Percentiles rank a stretch among this genome's conserved stretches.
Conservation (phyloP, 495 filamentous ascomycete genomes). For the Neurospora sp. region DNA sequence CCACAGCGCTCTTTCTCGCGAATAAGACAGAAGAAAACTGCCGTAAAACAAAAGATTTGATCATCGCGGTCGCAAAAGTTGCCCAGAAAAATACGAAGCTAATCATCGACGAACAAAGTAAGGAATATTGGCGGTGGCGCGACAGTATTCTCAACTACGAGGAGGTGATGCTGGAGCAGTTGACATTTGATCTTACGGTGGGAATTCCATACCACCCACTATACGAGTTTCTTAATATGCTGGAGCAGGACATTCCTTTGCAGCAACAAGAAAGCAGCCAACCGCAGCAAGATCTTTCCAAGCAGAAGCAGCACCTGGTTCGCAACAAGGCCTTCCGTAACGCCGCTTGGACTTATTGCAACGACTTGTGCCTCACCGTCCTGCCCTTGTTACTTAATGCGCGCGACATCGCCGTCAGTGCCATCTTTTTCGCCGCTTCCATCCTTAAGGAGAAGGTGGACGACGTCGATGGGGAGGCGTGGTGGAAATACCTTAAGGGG, state of each 20-base stretch:
- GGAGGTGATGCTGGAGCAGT: slow-evolving; percentile 77
- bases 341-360: slow-evolving; percentile 83
- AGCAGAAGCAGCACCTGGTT: slow-evolving; percentile 29
- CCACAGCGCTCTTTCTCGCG: slow-evolving; percentile 82
- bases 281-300: not conserved
- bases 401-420: slow-evolving; percentile 70
- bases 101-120: slow-evolving; percentile 84
- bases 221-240: slow-evolving; percentile 61
- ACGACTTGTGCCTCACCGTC: slow-evolving; percentile 74
- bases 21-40: slow-evolving; percentile 96
- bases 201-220: slow-evolving; percentile 76
- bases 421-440: slow-evolving; percentile 74
- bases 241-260: slow-evolving; percentile 27
- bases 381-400: slow-evolving; percentile 74
- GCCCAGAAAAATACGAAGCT: slow-evolving; percentile 87
- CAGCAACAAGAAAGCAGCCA: not conserved
- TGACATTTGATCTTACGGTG: slow-evolving; percentile 90
- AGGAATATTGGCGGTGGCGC: slow-evolving; percentile 94
- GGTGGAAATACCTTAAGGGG: slow-evolving; percentile 71
- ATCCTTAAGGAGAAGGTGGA: slow-evolving; percentile 60
- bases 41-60: slow-evolving; percentile 84
- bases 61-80: slow-evolving; percentile 84
- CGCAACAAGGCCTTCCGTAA: slow-evolving; percentile 70
- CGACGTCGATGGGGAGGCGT: slow-evolving; percentile 68
- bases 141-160: slow-evolving; percentile 87